Evolutionary conservation across 495 filamentous ascomycete genomes (phyloP).

Genomic region (Penicillium cataractarum): DNA sequence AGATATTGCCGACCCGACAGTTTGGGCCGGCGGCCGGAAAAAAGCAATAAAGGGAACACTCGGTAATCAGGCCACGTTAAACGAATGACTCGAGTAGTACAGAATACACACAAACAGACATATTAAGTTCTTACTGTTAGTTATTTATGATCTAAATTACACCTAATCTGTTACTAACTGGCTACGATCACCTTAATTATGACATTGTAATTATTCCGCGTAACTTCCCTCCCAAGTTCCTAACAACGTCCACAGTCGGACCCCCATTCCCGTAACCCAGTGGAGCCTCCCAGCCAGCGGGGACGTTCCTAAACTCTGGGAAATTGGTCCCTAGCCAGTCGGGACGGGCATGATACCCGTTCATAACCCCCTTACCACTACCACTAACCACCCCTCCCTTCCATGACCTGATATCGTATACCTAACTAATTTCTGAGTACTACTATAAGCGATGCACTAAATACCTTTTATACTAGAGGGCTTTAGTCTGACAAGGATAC

Average conservation of each 20-base stretch:
- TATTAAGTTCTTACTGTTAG: not conserved
- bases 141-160: not conserved
- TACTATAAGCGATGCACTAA: not conserved
- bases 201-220: not conserved
- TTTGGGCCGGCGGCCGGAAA: not conserved
- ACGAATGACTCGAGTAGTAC: not conserved
- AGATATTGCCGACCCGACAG: conserved; percentile 2
- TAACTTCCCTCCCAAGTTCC: not conserved
- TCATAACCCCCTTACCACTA: not conserved
- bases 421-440: no score
- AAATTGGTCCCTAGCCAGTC: conserved; percentile 7
- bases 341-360: not conserved
- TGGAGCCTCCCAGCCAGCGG: not conserved
- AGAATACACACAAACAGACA: not conserved
- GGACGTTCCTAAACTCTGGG: conserved; percentile 6
- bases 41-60: not conserved
- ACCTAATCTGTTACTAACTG: not conserved
- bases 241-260: not conserved
- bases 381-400: no score
- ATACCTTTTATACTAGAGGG: not conserved
- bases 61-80: not conserved
- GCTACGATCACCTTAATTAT: not conserved
- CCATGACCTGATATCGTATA: no score
- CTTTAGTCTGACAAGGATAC: not conserved
- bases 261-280: not conserved